Base-by-base conservation (phyloP, 2,329 filamentous ascomycete genomes). In the Nannizziopsis arthrosporioides region DNA sequence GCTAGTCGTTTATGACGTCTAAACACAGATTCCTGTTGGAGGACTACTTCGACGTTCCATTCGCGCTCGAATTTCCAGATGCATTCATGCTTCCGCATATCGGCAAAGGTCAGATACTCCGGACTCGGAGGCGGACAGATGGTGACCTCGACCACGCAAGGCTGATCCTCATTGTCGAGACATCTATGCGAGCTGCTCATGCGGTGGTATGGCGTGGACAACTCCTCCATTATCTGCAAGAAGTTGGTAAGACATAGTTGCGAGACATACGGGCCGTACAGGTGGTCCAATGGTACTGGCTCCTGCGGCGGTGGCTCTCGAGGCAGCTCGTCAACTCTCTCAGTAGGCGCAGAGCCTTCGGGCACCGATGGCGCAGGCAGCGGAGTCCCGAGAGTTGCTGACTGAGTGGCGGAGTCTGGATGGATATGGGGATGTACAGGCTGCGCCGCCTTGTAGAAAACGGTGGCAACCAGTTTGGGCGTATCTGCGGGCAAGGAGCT, bases 11-110 rank as follows among this genome's bases (percentile, higher is more conserved):
- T 89, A 66, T 93, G 79, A 22, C 82, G 77, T 50, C 87, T 75
- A 72, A 82, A 87, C 30, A 90, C 73, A 27, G 72, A 77, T 61
- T 90, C 85, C 36, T 67, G 67, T 65, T 93, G 85, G 53, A 94
- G 73, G 15, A 85, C 78, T 11, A 90, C 82, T 65, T 93, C 85
- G 36, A 92, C 82, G 59, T 88, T 89, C 85, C 86, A 93, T 63
- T 90, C 84, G 53, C 80, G 77, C 74, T 94, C 86, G 59, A 93
- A 93, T 14, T 81, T 76, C 70, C 85, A 87, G 51, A 94, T 80
- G 51, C 80, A 78, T 68, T 90, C 85, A 63, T 93, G 82, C 60
- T 84, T 84, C 54, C 85, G 77, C 57, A 93, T 69, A 55, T 88
- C 84, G 2, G 74, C 69, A 14, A 90, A 70, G 3, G 70, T 67